Conservation (phyloP, 2,329 filamentous ascomycete species). For the Myrmaecium sp. region DNA sequence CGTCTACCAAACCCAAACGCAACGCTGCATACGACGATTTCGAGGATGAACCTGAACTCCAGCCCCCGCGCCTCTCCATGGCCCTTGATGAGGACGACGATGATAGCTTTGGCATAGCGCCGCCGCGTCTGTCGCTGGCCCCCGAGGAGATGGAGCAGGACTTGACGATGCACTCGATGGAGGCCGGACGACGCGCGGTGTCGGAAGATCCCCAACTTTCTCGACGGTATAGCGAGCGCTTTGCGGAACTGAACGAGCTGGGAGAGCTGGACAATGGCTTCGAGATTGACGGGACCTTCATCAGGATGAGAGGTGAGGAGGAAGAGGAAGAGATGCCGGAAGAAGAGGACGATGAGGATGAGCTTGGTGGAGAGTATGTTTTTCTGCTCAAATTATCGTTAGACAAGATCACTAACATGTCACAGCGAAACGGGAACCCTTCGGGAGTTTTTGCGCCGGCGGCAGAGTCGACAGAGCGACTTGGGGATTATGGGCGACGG, state of each 20-base stretch:
- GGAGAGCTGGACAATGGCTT: slow-evolving; percentile 16
- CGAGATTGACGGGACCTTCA: slow-evolving; percentile 26
- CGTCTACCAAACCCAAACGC: slow-evolving; percentile 16
- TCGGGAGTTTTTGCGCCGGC: too few species aligned
- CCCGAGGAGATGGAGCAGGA: slow-evolving; percentile 20
- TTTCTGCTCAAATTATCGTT: slow-evolving; percentile 10
- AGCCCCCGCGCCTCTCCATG: slow-evolving; percentile 23
- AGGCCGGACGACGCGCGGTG: slow-evolving; percentile 24
- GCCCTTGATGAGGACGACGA: slow-evolving; percentile 26
- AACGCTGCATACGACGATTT: slow-evolving; percentile 23
- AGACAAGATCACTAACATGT: too few species aligned
- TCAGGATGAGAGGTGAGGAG: slow-evolving; percentile 10
- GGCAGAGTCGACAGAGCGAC: slow-evolving; percentile 5
- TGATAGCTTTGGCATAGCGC: slow-evolving; percentile 22
- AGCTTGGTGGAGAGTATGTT: slow-evolving; percentile 17
- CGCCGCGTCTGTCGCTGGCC: slow-evolving; percentile 20
- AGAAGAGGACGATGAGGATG: slow-evolving; percentile 16
- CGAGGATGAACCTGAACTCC: slow-evolving; percentile 29
- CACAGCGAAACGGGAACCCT: too few species aligned
- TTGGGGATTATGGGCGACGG: slow-evolving; percentile 1
- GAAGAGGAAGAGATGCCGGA: slow-evolving; percentile 22
- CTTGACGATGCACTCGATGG: slow-evolving; percentile 31
- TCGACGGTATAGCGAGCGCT: slow-evolving; percentile 32
- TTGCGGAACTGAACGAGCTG: slow-evolving; percentile 28
- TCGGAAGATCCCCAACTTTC: slow-evolving; percentile 23